phyloP scores from a whole-genome alignment of 441 rosid genomes.

The Kokia cookei region DNA sequence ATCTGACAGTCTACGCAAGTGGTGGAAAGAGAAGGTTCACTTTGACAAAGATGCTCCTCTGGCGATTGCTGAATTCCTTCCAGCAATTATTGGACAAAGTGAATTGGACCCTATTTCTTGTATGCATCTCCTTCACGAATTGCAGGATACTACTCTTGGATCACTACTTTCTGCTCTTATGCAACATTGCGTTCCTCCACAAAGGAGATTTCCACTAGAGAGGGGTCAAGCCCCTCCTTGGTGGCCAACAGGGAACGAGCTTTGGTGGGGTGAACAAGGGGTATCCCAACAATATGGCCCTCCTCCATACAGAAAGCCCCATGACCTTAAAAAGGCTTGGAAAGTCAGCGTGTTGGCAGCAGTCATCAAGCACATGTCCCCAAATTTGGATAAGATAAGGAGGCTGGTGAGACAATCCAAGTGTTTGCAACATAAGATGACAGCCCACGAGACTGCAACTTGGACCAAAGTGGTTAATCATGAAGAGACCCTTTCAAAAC shows the following conservation, averaged over 20 bases:
- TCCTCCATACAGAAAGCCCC: constrained; percentile 66
- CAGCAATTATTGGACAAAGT: constrained; percentile 1
- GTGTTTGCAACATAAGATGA: constrained; percentile 44
- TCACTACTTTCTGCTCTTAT: constrained; percentile 58
- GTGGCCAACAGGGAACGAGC: constrained; percentile 59
- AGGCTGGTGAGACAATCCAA: constrained; percentile 36
- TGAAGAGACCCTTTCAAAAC: constrained; percentile 24
- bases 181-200: constrained; percentile 66
- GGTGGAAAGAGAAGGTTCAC: constrained; percentile 59
- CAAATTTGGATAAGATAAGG: constrained; percentile 32
- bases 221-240: constrained; percentile 57
- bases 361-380: constrained; percentile 54
- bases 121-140: constrained; percentile 42
- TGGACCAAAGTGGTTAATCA: constrained; percentile 32
- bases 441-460: constrained; percentile 28
- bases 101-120: constrained; percentile 25
- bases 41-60: constrained; percentile 47
- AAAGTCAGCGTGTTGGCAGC: constrained; percentile 57
- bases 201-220: constrained; percentile 49
- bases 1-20: constrained; percentile 50
- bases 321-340: constrained; percentile 26
- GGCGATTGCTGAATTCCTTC: constrained; percentile 30
- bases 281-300: constrained; percentile 41
- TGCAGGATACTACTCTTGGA: constrained; percentile 61
- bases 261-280: constrained; percentile 70